Evolutionary conservation across 768 basidiomycete genomes (phyloP), one percentile per base, ranked within the genome.

Genomic region (Serendipita vermifera): DNA sequence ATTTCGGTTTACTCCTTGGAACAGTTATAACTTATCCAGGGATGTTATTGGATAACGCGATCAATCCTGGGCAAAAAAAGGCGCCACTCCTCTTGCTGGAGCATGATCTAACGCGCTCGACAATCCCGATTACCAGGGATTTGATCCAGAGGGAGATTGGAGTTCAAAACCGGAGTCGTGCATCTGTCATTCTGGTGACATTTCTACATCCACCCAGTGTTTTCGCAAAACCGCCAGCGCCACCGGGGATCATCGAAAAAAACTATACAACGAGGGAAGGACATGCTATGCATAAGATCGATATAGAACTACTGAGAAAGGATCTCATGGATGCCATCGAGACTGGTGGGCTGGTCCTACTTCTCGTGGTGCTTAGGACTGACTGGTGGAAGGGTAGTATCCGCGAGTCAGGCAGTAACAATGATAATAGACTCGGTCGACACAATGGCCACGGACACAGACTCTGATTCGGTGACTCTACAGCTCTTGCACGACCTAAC

Each of bases 401-500:
- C 67, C n/a, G 31, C 54, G 29, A 36, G 71, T 29, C 73, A 74
- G 29, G 72, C 81, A n/a, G 57, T 85, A 27, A 76, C 73, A 59
- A 75, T 87, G 22, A 65, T 85, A 54, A 72, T 91, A 33, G 89
- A 91, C 65, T 85, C 85, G 17, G 67, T 81, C 15, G 82, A 87
- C 61, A 82, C 79, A 3, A 67, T 90, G 22, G 64, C 74, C 3
- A 71, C 76, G 7, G 83, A 88, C 63, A 63, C 78, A 22, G 75
- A 72, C 9, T 81, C 84, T 11, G 57, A 72, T 22, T 66, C 83
- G 3, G 71, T 73, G 59, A 71, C 79, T 1, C 80, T 78, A 61
- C 71, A 67, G 32, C 73, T 79, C 57, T 71, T 89, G 29, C 71
- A 65, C 27, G 67, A 72, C 9, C 62, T 86, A 20, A 68, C 59